phyloP scores from a whole-genome alignment of 176 grass and related monocot genomes.

The Aegilops tauschii region DNA sequence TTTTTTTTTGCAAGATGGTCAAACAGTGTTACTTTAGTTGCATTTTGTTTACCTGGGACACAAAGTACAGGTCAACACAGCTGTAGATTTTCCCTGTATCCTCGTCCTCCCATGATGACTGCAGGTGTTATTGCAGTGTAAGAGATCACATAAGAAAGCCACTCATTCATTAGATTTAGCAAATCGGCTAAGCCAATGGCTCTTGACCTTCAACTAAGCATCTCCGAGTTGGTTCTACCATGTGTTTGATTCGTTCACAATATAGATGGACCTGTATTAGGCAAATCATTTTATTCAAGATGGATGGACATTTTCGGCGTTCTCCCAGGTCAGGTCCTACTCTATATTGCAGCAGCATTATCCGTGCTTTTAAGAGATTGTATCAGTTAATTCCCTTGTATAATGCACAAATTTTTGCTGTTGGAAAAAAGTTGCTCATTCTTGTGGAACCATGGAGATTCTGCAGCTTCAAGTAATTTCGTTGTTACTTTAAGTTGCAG shows the following conservation, averaged over 20 bases:
- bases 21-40: background rate
- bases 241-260: background rate
- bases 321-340: background rate
- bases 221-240: constrained; percentile 4
- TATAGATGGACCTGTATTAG: background rate
- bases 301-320: background rate
- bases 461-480: background rate
- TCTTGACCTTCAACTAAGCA: constrained; percentile 14
- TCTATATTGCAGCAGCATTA: constrained; percentile 11
- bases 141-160: background rate
- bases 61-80: constrained; percentile 94
- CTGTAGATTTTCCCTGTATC: constrained; percentile 85
- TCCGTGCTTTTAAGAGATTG: background rate
- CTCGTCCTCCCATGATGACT: constrained; percentile 97
- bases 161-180: background rate
- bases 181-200: background rate
- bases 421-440: background rate
- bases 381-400: background rate
- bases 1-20: background rate
- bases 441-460: background rate
- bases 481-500: background rate
- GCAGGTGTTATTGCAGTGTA: constrained; percentile 22
- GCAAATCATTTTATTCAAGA: background rate
- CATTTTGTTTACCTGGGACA: constrained; percentile 59
- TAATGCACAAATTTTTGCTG: background rate